phyloP scores from a whole-genome alignment of 179 eudicot species.

The Vitellaria paradoxa region DNA sequence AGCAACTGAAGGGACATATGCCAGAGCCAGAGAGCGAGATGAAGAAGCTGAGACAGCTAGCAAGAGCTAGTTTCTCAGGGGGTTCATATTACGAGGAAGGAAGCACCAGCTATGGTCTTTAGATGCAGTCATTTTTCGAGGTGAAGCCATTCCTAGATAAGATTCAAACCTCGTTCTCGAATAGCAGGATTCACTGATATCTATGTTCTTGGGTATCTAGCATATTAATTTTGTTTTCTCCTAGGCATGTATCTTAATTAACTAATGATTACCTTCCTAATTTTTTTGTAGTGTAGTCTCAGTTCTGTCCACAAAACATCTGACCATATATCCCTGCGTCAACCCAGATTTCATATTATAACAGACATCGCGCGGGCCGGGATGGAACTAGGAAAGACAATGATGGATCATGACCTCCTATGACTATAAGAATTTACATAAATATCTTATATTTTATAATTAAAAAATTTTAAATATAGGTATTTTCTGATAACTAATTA shows the following conservation, averaged over 20 bases:
- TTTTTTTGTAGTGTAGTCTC: background rate
- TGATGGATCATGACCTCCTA: no score
- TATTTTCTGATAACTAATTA: no score
- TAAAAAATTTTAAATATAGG: no score
- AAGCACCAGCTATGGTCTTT: constrained; percentile 20
- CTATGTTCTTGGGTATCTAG: background rate
- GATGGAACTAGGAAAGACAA: no score
- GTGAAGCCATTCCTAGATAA: background rate
- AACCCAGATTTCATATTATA: background rate
- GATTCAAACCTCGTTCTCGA: background rate
- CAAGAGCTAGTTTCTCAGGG: constrained; percentile 25
- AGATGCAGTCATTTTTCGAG: background rate
- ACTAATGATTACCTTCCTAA: background rate
- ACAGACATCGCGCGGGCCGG: background rate
- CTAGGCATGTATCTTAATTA: background rate
- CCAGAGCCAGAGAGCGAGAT: constrained; percentile 18
- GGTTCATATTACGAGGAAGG: constrained; percentile 14
- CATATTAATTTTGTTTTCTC: background rate
- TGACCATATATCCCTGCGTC: background rate
- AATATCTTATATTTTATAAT: no score
- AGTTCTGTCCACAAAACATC: background rate
- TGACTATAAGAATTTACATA: no score
- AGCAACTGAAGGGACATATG: constrained; percentile 4
- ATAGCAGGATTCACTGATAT: background rate
- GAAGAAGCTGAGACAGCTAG: constrained; percentile 25